phyloP scores from a whole-genome alignment of 257 asterid genomes.

The Forsythia viridissima region DNA sequence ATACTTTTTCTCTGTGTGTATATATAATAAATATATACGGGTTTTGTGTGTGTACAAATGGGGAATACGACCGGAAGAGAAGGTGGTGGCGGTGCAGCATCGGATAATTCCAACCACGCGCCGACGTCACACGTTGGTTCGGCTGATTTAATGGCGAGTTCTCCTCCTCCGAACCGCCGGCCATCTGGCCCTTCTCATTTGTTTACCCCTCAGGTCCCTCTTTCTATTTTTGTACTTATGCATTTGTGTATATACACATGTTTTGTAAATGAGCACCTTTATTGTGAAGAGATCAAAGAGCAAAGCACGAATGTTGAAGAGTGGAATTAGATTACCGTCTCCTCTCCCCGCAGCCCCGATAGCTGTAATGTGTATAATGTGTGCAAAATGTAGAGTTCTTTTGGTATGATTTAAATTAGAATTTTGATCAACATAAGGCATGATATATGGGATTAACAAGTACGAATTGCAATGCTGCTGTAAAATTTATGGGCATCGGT shows the following conservation, averaged over 20 bases:
- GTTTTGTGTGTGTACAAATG: conserved; percentile 35
- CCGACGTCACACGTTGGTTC: conserved; percentile 46
- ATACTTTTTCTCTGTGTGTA: conserved; percentile 21
- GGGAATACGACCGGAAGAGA: conserved; percentile 77
- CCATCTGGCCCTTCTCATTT: conserved; percentile 56
- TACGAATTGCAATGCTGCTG: background rate
- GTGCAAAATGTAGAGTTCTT: background rate
- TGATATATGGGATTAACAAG: background rate
- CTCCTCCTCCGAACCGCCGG: conserved; percentile 62
- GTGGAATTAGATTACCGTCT: background rate
- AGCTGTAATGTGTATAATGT: background rate
- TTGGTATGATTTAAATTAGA: conserved; percentile 2
- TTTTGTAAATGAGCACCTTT: background rate
- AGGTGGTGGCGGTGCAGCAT: conserved; percentile 34
- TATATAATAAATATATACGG: background rate
- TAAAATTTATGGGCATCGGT: background rate
- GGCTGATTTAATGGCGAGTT: conserved; percentile 64
- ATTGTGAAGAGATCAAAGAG: background rate
- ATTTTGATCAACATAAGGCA: conserved; percentile 2
- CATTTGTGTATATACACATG: background rate
- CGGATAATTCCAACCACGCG: conserved; percentile 42
- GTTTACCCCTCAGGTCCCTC: conserved; percentile 67
- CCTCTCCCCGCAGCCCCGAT: background rate
- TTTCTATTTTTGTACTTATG: conserved; percentile 1
- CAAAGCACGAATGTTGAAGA: conserved; percentile 2